phyloP scores from a whole-genome alignment of 2,329 filamentous ascomycete species.

The Endothia cerciana region DNA sequence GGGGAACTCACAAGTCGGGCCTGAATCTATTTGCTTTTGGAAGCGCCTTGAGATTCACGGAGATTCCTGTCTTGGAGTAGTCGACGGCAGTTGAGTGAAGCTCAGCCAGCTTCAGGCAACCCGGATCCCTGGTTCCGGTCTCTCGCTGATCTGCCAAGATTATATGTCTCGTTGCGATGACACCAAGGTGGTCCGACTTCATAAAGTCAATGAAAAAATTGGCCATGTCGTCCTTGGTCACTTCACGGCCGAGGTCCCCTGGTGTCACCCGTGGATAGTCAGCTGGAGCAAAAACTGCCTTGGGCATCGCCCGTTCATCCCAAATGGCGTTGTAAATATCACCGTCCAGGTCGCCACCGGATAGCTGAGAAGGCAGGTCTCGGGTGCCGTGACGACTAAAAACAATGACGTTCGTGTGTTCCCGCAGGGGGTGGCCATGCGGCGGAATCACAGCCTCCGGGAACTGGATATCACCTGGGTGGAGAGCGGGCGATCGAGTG shows the following conservation, averaged over 20 bases:
- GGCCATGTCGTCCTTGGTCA: constrained; percentile 69
- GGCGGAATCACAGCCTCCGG: constrained; percentile 66
- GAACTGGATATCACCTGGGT: constrained; percentile 79
- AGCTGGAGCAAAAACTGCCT: constrained; percentile 57
- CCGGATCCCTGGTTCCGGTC: constrained; percentile 53
- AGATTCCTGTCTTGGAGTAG: constrained; percentile 75
- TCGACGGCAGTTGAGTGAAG: constrained; percentile 75
- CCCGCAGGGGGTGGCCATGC: constrained; percentile 59
- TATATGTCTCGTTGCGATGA: constrained; percentile 68
- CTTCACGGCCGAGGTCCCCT: constrained; percentile 61
- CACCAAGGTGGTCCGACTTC: constrained; percentile 66
- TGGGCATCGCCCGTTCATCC: constrained; percentile 58
- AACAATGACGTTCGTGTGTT: constrained; percentile 73
- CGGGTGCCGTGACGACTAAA: constrained; percentile 74
- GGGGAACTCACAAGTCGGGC: constrained; percentile 59
- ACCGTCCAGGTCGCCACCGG: constrained; percentile 83
- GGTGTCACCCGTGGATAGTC: constrained; percentile 68
- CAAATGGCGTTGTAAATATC: constrained; percentile 83
- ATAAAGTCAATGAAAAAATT: constrained; percentile 83
- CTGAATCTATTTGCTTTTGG: constrained; percentile 45
- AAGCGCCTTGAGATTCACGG: constrained; percentile 52
- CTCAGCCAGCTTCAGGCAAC: constrained; percentile 61
- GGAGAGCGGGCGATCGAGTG: constrained; percentile 78
- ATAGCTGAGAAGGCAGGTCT: constrained; percentile 77
- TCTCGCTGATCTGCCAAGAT: constrained; percentile 63